phyloP scores from a whole-genome alignment of 306 rosid genomes.

The Begonia peltatifolia region DNA sequence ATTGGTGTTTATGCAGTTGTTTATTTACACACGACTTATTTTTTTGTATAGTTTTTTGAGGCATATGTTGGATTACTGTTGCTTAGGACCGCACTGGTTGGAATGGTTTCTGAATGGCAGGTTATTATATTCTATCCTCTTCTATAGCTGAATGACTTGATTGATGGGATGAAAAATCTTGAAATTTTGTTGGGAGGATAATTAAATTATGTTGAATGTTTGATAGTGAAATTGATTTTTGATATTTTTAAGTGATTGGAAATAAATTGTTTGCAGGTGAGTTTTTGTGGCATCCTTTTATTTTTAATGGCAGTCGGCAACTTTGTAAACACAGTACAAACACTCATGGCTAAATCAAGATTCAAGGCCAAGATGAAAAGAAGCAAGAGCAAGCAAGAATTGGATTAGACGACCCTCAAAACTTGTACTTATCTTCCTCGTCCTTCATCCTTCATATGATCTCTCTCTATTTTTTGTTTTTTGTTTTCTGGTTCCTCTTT shows the following conservation, averaged over 20 bases:
- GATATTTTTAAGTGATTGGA: too few species aligned
- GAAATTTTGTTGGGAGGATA: too few species aligned
- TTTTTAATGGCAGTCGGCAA: conserved; percentile 89
- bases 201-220: too few species aligned
- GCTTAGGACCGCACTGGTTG: conserved; percentile 59
- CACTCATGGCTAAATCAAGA: conserved; percentile 72
- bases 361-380: conserved; percentile 94
- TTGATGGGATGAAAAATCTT: too few species aligned
- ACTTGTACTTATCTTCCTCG: too few species aligned
- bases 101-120: conserved; percentile 91
- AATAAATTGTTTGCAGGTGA: conserved; percentile 42
- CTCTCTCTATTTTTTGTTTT: too few species aligned
- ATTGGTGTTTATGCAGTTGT: too few species aligned
- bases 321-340: conserved; percentile 80
- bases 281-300: conserved; percentile 67
- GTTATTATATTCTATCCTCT: conserved; percentile 21
- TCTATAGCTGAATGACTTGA: too few species aligned
- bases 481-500: too few species aligned
- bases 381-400: conserved; percentile 78
- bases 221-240: too few species aligned
- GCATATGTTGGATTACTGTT: conserved; percentile 76
- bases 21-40: too few species aligned
- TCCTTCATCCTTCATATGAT: too few species aligned
- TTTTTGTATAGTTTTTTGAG: conserved; percentile 55
- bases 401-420: conserved; percentile 22